These are phyloP conservation scores for Monosporascus sp. DNA, from an alignment of 2,329 filamentous ascomycete species.

Conservation along the genomic window DNA sequence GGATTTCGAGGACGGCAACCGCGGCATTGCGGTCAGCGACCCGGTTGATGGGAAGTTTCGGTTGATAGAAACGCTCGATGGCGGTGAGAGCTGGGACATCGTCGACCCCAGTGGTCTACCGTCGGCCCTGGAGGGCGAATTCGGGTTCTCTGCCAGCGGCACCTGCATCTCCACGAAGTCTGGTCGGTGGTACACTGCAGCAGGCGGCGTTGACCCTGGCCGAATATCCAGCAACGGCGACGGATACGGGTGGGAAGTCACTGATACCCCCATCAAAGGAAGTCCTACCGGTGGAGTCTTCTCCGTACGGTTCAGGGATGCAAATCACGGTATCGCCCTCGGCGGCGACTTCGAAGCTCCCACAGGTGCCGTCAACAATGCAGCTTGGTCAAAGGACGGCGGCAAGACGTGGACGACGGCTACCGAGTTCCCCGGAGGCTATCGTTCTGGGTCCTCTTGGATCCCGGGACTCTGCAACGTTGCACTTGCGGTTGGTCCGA, in stretches of 20 bases:
- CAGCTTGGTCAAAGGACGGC: constrained; percentile 27
- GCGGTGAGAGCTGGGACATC: constrained; percentile 21
- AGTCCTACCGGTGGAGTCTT: constrained; percentile 24
- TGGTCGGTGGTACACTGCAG: constrained; percentile 23
- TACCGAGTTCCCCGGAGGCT: constrained; percentile 22
- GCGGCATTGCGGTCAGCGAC: constrained; percentile 27
- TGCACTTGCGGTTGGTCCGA: constrained; percentile 27
- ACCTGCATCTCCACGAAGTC: constrained; percentile 25
- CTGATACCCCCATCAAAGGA: constrained; percentile 19
- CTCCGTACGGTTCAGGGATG: constrained; percentile 26
- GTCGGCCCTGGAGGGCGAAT: constrained; percentile 21
- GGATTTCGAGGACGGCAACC: constrained; percentile 19
- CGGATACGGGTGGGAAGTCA: constrained; percentile 21
- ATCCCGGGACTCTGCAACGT: constrained; percentile 16
- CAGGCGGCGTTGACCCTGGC: constrained; percentile 23
- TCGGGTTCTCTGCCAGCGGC: constrained; percentile 28
- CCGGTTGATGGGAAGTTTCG: constrained; percentile 27
- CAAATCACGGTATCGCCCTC: constrained; percentile 20
- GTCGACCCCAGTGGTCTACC: constrained; percentile 20
- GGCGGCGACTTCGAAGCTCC: constrained; percentile 26
- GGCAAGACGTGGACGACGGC: constrained; percentile 23
- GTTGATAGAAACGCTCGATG: constrained; percentile 26
- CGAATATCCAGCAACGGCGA: constrained; percentile 22
- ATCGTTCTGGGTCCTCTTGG: constrained; percentile 27
- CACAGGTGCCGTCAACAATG: constrained; percentile 12